These are phyloP conservation scores for Lentinula boryana DNA, from an alignment of 768 basidiomycete species.

Conservation along the genomic window DNA sequence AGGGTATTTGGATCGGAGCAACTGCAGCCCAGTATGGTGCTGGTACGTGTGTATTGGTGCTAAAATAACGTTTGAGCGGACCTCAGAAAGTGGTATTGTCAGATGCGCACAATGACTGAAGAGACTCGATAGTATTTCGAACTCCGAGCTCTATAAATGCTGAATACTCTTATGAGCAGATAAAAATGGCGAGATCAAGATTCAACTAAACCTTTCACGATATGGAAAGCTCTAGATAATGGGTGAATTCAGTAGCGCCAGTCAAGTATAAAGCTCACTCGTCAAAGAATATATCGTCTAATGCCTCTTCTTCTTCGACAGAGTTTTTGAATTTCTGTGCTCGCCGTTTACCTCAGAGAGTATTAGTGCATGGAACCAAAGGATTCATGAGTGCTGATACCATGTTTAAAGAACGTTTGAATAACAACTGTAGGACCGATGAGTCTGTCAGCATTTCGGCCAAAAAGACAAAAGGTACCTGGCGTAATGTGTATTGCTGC, in stretches of 20 bases:
- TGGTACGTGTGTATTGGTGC: slow-evolving; percentile 67
- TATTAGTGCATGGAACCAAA: not conserved
- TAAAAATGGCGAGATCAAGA: not conserved
- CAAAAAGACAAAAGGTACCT: slow-evolving; percentile 22
- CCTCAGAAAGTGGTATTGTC: not conserved
- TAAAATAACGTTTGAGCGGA: slow-evolving; percentile 11
- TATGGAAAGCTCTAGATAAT: slow-evolving; percentile 52
- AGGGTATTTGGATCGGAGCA: slow-evolving; percentile 50
- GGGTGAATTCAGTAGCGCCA: too few relatives aligned
- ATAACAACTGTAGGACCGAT: slow-evolving; percentile 36
- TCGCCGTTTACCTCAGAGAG: slow-evolving; percentile 25
- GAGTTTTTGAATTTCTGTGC: slow-evolving; percentile 29
- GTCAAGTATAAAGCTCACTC: slow-evolving; percentile 34
- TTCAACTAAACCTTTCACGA: slow-evolving; percentile 43
- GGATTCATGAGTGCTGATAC: not conserved
- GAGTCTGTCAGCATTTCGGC: not conserved
- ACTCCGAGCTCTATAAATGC: slow-evolving; percentile 64
- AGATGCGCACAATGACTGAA: slow-evolving; percentile 52
- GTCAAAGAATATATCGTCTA: slow-evolving; percentile 64
- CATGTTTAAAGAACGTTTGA: slow-evolving; percentile 46
- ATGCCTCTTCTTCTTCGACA: slow-evolving; percentile 38
- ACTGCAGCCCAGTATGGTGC: slow-evolving; percentile 63
- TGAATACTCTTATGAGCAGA: slow-evolving; percentile 9
- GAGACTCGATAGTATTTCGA: slow-evolving; percentile 63
- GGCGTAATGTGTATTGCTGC: slow-evolving; percentile 51